Evolutionary conservation across 768 basidiomycete species (phyloP).

Genomic region (Russula dissimulans): DNA sequence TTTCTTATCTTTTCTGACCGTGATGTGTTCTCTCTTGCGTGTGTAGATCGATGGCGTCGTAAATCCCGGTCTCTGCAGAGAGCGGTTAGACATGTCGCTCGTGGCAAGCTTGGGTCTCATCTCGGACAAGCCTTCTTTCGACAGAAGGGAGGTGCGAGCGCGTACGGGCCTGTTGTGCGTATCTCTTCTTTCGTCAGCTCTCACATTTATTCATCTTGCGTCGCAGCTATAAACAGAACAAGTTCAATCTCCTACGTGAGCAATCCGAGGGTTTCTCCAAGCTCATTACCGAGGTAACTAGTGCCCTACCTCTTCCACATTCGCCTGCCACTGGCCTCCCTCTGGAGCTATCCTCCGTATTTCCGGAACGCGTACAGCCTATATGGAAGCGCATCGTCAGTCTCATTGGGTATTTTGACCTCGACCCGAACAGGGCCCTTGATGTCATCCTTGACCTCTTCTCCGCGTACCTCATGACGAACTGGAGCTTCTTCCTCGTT

Average conservation of each 20-base stretch:
- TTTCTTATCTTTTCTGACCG: not conserved
- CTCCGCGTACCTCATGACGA: constrained; percentile 68
- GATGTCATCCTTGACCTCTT: constrained; percentile 92
- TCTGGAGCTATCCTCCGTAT: constrained; percentile 44
- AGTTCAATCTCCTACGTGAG: constrained; percentile 95
- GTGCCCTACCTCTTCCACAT: constrained; percentile 68
- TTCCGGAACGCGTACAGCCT: constrained; percentile 54
- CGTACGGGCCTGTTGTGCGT: constrained; percentile 77
- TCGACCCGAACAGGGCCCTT: constrained; percentile 89
- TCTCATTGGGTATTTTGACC: constrained; percentile 91
- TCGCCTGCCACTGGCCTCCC: constrained; percentile 57
- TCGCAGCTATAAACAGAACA: constrained; percentile 91
- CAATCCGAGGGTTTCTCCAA: constrained; percentile 97
- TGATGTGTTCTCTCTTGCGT: not conserved
- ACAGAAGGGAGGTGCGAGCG: constrained; percentile 74
- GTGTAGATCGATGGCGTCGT: constrained; percentile 51
- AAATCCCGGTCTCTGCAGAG: constrained; percentile 52
- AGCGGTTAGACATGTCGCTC: constrained; percentile 61
- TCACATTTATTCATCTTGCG: not conserved
- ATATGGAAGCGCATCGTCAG: constrained; percentile 82
- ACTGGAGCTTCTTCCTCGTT: constrained; percentile 83
- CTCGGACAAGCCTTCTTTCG: constrained; percentile 52
- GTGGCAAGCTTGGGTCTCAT: constrained; percentile 59
- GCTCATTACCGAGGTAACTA: constrained; percentile 74
- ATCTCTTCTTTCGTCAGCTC: not conserved